Evolutionary conservation across 805 yeast species (phyloP).

Genomic region (Ogataea minuta): DNA sequence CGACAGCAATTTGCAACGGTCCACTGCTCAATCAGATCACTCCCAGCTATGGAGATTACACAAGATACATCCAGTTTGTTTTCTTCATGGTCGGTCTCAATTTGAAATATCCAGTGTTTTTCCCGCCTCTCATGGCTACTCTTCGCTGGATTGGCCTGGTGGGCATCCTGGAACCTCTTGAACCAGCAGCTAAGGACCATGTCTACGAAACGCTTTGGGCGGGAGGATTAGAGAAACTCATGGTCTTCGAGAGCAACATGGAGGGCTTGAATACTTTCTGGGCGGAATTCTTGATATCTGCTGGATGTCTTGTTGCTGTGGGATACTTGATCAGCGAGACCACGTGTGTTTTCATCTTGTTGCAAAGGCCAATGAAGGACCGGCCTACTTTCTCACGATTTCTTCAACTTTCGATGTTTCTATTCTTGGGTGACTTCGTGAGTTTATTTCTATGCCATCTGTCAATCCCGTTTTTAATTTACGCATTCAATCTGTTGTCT

Average conservation of each 20-base stretch:
- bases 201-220: conserved; percentile 42
- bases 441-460: conserved; percentile 36
- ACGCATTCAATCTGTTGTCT: conserved; percentile 32
- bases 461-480: conserved; percentile 44
- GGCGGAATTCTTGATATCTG: conserved; percentile 37
- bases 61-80: conserved; percentile 58
- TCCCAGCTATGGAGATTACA: conserved; percentile 48
- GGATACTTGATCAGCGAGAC: conserved; percentile 20
- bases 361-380: conserved; percentile 10
- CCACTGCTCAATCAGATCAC: conserved; percentile 53
- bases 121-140: conserved; percentile 50
- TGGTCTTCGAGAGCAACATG: conserved; percentile 30
- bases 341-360: conserved; percentile 5
- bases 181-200: too few species aligned
- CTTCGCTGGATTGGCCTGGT: conserved; percentile 58
- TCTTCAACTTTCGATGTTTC: conserved; percentile 24
- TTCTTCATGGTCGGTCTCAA: conserved; percentile 55
- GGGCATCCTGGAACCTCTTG: conserved; percentile 15
- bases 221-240: conserved; percentile 41
- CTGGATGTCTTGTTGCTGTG: conserved; percentile 26
- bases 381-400: conserved; percentile 16
- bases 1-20: conserved; percentile 59
- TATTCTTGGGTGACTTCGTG: conserved; percentile 35
- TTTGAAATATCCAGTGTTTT: conserved; percentile 60
- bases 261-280: conserved; percentile 30